Base-by-base conservation (phyloP, 768 basidiomycete species). In the Leccinum broughii region DNA sequence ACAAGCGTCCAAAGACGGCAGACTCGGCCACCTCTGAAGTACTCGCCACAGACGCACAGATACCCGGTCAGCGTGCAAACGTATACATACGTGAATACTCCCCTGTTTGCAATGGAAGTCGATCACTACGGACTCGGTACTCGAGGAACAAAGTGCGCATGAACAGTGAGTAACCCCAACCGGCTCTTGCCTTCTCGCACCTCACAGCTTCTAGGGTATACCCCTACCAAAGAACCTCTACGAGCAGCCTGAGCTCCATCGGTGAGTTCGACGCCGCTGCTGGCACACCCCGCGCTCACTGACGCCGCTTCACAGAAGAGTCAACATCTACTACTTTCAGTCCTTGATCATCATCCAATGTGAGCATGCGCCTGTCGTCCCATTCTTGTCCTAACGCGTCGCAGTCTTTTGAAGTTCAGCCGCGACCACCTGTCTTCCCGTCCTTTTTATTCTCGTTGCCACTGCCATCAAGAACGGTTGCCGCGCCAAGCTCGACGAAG, bases 91-190 rank as follows among this genome's bases (percentile, higher is more conserved):
- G 85, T 97, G 61, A 96, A 96, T 68, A 70, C 82, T 41, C 83
- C 87, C 2, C 77, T 90, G 34, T 79, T 87, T 6, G 77, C 83
- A 22, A 76, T 80, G 64, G 89, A 94, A 73, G 74, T 89, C 41
- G 87, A 89, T 68, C 74, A 78, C 3, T 70, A 84, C 49, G 92
- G 92, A n/a, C 77, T 41, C 83, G 85, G 20, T 97, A 94, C 75
- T 83, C 85, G 30, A 79, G 95, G 68, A 97, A 97, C 74, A 98
- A 97, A 83, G 93, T 97, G 63, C 82, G 89, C 70, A 97, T 95
- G 46, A 90, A 89, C 65, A 96, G 93, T 93, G 74, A 77, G 89
- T 85, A 39, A 17, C 13, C 48, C 41, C 54, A 30, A 48, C 28
- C 28, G 3, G 4, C 15, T 32, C 24, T 7, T 37, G 1, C 37